Evolutionary conservation across 495 filamentous ascomycete species (phyloP), one percentile per base, ranked within the genome.

Genomic region (Physcia stellaris): DNA sequence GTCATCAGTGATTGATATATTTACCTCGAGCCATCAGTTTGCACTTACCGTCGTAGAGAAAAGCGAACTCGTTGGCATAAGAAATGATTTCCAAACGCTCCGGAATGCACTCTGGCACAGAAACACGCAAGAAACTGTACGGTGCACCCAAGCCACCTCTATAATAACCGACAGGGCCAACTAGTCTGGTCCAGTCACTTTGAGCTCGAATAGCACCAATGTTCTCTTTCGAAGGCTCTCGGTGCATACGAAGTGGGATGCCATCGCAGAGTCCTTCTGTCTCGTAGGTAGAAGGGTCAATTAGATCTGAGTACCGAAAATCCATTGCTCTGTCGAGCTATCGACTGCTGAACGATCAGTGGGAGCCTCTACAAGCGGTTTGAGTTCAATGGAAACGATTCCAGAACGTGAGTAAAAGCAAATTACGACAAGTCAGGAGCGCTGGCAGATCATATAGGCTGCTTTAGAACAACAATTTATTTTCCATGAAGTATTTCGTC

Each of bases 41-140:
- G 26, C 26, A 41, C 35, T 20, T 50, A 62, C 58, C 64, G 45
- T 66, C 63, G 41, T 66, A 50, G 4, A 66, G 42, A 32, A 61
- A 64, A 11, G 53, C 59, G 41, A 58, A 58, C 36, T 68, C 64
- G 36, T 59, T 61, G 11, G 56, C 53, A 43, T 68, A 68, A 6
- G 59, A 56, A 23, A 64, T 47, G 10, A 62, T 42, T 42, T 65
- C 60, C 4, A 66, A 47, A 24, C 63, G 38, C 10, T 64, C 64
- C 9, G 61, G 62, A 6, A 60, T 30, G 32, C 54, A 60, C 39
- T 65, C 63, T 2, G 62, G 52, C 13, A 36, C 33, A 3, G 33
- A 12, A 5, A 56, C 42, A 4, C 42, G 35, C 4, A 57, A 49
- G 39, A 60, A 53, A 35, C 26, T 48, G 35, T 45, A 53, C 24